These are phyloP conservation scores for Ustilago tritici DNA, from an alignment of 1,284 basidiomycete genomes.

Conservation along the genomic window DNA sequence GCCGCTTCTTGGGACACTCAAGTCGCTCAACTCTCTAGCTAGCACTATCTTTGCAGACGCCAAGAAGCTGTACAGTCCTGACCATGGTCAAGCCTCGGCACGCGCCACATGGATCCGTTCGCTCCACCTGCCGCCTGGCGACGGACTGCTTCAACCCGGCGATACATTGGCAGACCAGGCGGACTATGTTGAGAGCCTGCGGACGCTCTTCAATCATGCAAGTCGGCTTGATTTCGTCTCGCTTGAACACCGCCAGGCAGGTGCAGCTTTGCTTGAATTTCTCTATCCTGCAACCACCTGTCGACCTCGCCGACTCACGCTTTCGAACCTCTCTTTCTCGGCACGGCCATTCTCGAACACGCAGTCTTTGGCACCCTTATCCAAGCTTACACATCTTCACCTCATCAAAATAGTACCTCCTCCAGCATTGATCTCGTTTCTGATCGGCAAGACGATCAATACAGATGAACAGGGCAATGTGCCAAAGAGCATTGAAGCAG, in stretches of 20 bases:
- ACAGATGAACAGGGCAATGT: slow-evolving; percentile 35
- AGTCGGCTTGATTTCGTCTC: slow-evolving; percentile 26
- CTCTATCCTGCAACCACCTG: slow-evolving; percentile 26
- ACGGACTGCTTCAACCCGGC: slow-evolving; percentile 36
- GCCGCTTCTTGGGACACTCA: slow-evolving; percentile 29
- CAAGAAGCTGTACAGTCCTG: slow-evolving; percentile 9
- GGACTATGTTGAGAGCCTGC: slow-evolving; percentile 30
- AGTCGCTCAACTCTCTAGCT: slow-evolving; percentile 27
- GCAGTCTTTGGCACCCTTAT: slow-evolving; percentile 31
- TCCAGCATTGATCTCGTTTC: slow-evolving; percentile 40
- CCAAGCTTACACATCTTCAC: slow-evolving; percentile 35
- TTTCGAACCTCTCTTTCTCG: slow-evolving; percentile 43
- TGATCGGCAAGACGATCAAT: slow-evolving; percentile 33
- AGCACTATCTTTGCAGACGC: slow-evolving; percentile 18
- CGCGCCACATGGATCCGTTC: slow-evolving; percentile 16
- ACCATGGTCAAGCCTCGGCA: background rate
- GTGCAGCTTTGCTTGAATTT: slow-evolving; percentile 32
- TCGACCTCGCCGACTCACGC: slow-evolving; percentile 35
- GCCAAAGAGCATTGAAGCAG: slow-evolving; percentile 18
- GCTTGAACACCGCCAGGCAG: slow-evolving; percentile 37
- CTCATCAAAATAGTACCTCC: slow-evolving; percentile 46
- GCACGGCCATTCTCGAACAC: slow-evolving; percentile 37
- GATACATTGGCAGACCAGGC: slow-evolving; percentile 42
- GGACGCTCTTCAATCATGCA: slow-evolving; percentile 35
- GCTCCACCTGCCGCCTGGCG: slow-evolving; percentile 34